phyloP scores from a whole-genome alignment of 2,329 filamentous ascomycete species.

The Aspergillus sp. region DNA sequence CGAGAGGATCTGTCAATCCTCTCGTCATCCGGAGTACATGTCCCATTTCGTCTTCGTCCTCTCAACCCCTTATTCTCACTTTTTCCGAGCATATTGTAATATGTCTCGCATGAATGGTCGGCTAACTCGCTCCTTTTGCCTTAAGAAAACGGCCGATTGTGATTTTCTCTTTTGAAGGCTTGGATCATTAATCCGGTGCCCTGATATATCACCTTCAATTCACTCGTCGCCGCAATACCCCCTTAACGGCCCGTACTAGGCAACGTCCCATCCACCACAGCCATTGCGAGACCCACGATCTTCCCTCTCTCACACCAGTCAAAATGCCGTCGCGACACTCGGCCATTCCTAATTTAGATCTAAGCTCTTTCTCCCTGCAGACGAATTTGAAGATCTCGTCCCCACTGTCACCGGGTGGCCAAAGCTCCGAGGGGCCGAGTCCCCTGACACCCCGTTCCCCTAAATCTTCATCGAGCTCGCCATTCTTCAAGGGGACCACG shows the following conservation, averaged over 20 bases:
- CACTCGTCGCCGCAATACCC: not conserved
- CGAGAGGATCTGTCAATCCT: not conserved
- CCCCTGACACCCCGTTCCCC: constrained; percentile 33
- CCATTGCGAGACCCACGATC: constrained; percentile 7
- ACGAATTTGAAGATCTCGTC: constrained; percentile 23
- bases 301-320: constrained; percentile 1
- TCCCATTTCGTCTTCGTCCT: not conserved
- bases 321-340: constrained; percentile 34
- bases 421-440: constrained; percentile 29
- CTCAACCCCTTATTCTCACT: not conserved
- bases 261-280: constrained; percentile 1
- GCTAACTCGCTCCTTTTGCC: not conserved
- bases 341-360: constrained; percentile 31
- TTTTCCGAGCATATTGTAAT: not conserved
- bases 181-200: not conserved
- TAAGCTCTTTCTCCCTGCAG: constrained; percentile 27
- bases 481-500: constrained; percentile 32
- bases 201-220: not conserved
- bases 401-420: constrained; percentile 28
- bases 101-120: not conserved
- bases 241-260: not conserved
- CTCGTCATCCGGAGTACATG: not conserved
- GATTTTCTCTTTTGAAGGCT: not conserved
- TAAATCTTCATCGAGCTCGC: constrained; percentile 31
- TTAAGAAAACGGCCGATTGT: not conserved